phyloP scores from a whole-genome alignment of 148 eudicot genomes.

The Persicaria tinctoria region DNA sequence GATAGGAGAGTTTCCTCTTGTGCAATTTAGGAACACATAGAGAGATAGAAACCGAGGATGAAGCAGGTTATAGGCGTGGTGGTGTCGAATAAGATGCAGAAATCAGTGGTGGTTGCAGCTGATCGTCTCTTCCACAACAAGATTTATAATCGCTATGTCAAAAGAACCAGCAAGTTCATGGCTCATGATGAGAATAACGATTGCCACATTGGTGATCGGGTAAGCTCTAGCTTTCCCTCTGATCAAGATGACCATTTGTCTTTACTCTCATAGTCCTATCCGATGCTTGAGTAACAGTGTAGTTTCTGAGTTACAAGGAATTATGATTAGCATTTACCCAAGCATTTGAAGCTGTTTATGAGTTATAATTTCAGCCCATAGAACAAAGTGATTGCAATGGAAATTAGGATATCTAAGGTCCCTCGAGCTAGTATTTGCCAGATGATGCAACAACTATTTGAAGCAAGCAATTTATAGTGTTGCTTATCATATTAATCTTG shows the following conservation, averaged over 20 bases:
- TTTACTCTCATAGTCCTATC: background rate
- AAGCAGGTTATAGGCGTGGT: conserved; percentile 46
- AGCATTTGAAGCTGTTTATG: background rate
- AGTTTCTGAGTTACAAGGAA: too few species aligned
- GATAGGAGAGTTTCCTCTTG: background rate
- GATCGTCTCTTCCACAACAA: conserved; percentile 40
- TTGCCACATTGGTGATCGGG: conserved; percentile 48
- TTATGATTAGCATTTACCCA: too few species aligned
- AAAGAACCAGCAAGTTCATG: conserved; percentile 45
- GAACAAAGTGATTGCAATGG: too few species aligned
- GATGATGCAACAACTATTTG: background rate
- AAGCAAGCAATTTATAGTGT: background rate
- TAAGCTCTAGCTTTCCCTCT: conserved; percentile 11
- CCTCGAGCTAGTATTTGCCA: background rate
- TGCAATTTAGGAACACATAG: conserved; percentile 2
- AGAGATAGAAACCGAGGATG: conserved; percentile 17
- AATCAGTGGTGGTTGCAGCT: conserved; percentile 44
- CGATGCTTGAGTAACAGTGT: background rate
- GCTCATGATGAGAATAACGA: conserved; percentile 44
- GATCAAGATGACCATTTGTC: background rate
- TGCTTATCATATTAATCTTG: background rate
- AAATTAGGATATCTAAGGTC: background rate
- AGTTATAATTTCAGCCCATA: background rate
- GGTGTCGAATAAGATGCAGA: conserved; percentile 54
- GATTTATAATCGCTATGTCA: conserved; percentile 30